phyloP scores from a whole-genome alignment of 768 basidiomycete species.

The Asterophora parasitica region DNA sequence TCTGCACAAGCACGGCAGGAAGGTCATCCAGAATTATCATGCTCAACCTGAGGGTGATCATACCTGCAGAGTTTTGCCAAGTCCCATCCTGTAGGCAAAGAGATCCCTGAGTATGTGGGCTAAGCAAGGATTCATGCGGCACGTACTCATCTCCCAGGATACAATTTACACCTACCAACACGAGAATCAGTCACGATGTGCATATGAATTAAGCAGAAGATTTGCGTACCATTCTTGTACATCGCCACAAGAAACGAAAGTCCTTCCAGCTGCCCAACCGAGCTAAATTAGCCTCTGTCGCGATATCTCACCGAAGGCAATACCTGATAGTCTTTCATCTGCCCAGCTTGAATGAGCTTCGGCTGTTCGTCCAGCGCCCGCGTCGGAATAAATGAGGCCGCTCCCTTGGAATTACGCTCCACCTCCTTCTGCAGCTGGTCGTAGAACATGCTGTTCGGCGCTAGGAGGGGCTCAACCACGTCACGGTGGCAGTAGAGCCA shows the following conservation, averaged over 20 bases:
- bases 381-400: constrained; percentile 28
- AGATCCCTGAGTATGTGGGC: background rate
- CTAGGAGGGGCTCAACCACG: constrained; percentile 45
- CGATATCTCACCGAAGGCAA: background rate
- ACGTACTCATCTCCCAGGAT: constrained; percentile 68
- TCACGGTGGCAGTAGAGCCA: constrained; percentile 43
- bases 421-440: constrained; percentile 28
- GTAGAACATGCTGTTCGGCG: constrained; percentile 33
- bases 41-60: background rate
- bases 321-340: constrained; percentile 72
- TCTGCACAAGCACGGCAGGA: constrained; percentile 23
- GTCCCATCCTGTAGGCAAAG: constrained; percentile 43
- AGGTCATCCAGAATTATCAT: background rate
- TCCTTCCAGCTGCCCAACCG: constrained; percentile 43
- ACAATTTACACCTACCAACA: constrained; percentile 51
- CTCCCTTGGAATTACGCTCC: constrained; percentile 11
- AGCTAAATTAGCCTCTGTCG: background rate
- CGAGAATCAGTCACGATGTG: background rate
- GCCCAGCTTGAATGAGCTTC: constrained; percentile 44
- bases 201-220: background rate
- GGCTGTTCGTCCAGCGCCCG: constrained; percentile 45
- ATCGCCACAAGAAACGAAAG: constrained; percentile 61
- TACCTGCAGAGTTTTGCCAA: constrained; percentile 63
- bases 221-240: constrained; percentile 55
- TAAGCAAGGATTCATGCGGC: background rate